Evolutionary conservation across 805 yeast species (phyloP).

Genomic region (Hanseniaspora thailandica): DNA sequence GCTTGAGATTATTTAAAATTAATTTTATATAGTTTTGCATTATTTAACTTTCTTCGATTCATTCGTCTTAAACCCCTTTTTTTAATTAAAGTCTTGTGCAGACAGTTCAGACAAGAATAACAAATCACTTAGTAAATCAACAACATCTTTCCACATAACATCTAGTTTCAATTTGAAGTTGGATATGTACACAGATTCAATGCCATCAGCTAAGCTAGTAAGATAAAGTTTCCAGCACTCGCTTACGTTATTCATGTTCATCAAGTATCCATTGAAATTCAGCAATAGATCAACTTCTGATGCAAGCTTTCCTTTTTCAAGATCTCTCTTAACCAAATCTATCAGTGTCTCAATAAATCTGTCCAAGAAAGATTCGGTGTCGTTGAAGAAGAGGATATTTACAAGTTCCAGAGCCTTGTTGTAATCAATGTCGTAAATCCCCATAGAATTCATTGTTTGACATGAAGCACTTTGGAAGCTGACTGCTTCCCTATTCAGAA

Average conservation of each 20-base stretch:
- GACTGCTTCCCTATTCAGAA: background rate
- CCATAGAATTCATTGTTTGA: background rate
- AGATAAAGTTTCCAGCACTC: background rate
- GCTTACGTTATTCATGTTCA: background rate
- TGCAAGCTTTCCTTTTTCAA: background rate
- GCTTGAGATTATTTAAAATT: background rate
- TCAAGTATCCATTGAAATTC: background rate
- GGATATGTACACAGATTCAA: background rate
- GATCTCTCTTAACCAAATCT: background rate
- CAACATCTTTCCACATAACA: constrained; percentile 1
- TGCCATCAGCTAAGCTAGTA: background rate
- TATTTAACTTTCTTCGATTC: background rate
- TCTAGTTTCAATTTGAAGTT: constrained; percentile 8
- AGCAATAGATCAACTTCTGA: background rate
- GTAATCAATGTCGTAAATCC: background rate
- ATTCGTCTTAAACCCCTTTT: background rate
- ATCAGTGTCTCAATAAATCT: background rate
- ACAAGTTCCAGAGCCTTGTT: background rate
- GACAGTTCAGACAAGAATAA: background rate
- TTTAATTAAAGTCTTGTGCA: background rate
- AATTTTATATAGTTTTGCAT: background rate
- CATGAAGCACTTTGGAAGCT: background rate
- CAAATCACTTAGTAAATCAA: background rate
- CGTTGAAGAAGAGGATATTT: background rate
- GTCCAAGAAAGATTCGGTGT: background rate